Base-by-base conservation (phyloP, 2,329 filamentous ascomycete genomes). In the Aspergillus terreus region DNA sequence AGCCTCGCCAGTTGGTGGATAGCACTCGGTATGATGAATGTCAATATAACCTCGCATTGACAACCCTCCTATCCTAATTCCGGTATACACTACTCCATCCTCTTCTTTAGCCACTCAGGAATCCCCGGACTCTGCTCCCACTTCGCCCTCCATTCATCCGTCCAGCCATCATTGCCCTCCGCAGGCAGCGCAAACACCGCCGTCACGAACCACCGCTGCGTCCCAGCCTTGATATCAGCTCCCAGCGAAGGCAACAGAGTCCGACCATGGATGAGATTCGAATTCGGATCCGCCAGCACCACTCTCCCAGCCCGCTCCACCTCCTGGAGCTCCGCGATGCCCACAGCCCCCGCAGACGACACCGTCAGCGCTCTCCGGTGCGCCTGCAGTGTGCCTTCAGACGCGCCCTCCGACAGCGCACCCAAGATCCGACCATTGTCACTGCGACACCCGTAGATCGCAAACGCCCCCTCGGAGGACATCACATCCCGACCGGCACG, bases 221-320 rank as follows among this genome's bases (percentile, higher is more conserved):
- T 74, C 0, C 81, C 85, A 42, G 76, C 74, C 48, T 73, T 72
- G 33, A 91, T 66, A 23, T 82, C 83, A 56, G 81, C 77, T 63
- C 84, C 81, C 62, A 92, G 69, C 27, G 85, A 85, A 21, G 88
- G 88, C 59, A 92, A 81, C 40, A 87, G 78, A 4, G 86, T 90
- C 52, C 88, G 75, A 52, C 84, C 83, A 71, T 90, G 84, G 2
- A 90, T 77, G 32, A 92, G 71, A 69, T 92, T 92, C 44, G 85
- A 87, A 71, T 92, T 91, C 6, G 88, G 87, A 65, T 92, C 88
- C 10, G 87, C 86, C 51, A 90, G 84, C 44, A 91, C 82, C 23
- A 90, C 76, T 64, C 80, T 84, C 3, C 87, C 87, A 49, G 69
- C 71, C 17, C 86, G 76, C 11, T 62, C 54, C 17, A 54, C 61